Evolutionary conservation across 192 early-diverging fungal species (phyloP).

Genomic region (Backusella morwellensis): DNA sequence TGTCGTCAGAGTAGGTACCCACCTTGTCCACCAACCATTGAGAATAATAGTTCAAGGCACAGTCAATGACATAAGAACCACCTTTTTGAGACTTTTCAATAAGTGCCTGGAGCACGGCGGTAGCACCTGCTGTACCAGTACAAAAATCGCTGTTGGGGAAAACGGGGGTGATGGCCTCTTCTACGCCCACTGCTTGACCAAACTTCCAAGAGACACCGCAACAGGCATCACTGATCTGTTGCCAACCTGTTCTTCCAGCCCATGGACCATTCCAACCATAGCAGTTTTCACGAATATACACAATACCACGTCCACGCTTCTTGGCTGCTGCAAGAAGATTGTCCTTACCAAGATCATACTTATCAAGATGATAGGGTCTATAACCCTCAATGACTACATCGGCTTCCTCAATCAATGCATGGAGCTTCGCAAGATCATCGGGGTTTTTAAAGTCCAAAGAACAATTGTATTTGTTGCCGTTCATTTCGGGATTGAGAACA

Average conservation of each 20-base stretch:
- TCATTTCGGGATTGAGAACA: not conserved
- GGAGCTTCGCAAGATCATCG: not conserved
- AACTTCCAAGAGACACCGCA: slow-evolving; percentile 13
- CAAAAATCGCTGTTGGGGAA: not conserved
- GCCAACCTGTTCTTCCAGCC: slow-evolving; percentile 12
- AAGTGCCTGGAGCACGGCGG: not conserved
- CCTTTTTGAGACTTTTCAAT: slow-evolving; percentile 3
- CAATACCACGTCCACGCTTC: slow-evolving; percentile 9
- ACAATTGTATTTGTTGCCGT: slow-evolving; percentile 11
- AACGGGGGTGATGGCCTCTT: not conserved
- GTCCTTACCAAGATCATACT: slow-evolving; percentile 11
- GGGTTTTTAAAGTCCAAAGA: slow-evolving; percentile 1
- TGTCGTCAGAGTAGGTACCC: not conserved
- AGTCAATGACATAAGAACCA: slow-evolving; percentile 11
- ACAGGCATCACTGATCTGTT: slow-evolving; percentile 11
- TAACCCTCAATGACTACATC: slow-evolving; percentile 14
- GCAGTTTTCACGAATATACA: slow-evolving; percentile 13
- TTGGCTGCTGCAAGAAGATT: not conserved
- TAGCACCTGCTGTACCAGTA: not conserved
- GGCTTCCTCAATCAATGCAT: slow-evolving; percentile 15
- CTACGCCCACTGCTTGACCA: not conserved
- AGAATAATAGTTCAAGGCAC: slow-evolving; percentile 15
- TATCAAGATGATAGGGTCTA: slow-evolving; percentile 12
- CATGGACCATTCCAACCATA: slow-evolving; percentile 18
- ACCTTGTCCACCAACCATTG: slow-evolving; percentile 6